Base-by-base conservation (phyloP, 441 rosid species). In the Erodium texanum region DNA sequence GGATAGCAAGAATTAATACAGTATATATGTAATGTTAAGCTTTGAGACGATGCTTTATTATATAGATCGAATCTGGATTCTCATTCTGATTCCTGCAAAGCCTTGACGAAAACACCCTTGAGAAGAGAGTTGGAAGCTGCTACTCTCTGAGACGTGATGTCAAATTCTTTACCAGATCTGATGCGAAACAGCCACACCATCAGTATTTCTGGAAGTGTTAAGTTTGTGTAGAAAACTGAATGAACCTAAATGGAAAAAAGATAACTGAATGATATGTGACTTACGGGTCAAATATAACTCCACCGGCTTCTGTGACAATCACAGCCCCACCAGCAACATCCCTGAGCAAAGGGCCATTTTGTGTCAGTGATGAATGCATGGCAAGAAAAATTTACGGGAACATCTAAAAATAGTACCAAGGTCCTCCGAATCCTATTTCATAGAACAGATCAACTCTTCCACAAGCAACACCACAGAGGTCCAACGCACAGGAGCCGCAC, bases 201-300 rank as follows among this genome's bases (percentile, higher is more conserved):
- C n/a, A n/a, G n/a, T n/a, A n/a, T n/a, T n/a, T n/a, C n/a, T n/a
- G n/a, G n/a, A n/a, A n/a, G n/a, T n/a, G n/a, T n/a, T n/a, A n/a
- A n/a, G n/a, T n/a, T n/a, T n/a, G n/a, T n/a, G n/a, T n/a, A n/a
- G n/a, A n/a, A 27, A 27, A 27, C 29, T 27, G 3, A 5, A 38
- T 1, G 43, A 38, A 9, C 12, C 8, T 5, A 9, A 38, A 1
- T 22, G 14, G 41, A 14, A 62, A 24, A 27, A 27, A 15, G 16
- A 20, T 61, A 62, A 56, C 56, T 15, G n/a, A n/a, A n/a, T n/a
- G n/a, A n/a, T n/a, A n/a, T 24, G 65, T 61, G 27, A 73, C 97
- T 86, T 85, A 94, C 99, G 97, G 99, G 75, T 94, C 97, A 78
- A 78, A 94, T 58, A 94, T 80, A 75, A 85, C 82, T 73, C 97